phyloP scores from a whole-genome alignment of 1,284 basidiomycete species.

The Ceratobasidium sp. region DNA sequence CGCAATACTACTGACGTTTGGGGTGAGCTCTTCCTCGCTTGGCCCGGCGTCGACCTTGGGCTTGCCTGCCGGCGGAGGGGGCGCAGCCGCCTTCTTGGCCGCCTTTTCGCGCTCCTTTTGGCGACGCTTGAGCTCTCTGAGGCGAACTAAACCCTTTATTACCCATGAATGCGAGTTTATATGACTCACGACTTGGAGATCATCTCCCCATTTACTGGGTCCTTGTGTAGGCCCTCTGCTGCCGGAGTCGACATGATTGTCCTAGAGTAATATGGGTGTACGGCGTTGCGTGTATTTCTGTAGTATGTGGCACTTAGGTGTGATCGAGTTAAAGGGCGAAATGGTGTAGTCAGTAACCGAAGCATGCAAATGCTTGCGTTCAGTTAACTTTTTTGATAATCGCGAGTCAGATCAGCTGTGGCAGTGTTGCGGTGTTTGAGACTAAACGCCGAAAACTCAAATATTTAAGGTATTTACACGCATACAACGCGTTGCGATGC shows the following conservation, averaged over 20 bases:
- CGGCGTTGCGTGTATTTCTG: not conserved
- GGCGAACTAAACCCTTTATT: not conserved
- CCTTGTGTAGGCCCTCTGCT: conserved; percentile 64
- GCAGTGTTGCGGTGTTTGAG: conserved; percentile 29
- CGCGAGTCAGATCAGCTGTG: conserved; percentile 41
- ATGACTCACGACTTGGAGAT: conserved; percentile 88
- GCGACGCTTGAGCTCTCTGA: conserved; percentile 91
- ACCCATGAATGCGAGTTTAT: not conserved
- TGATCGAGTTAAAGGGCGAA: conserved; percentile 22
- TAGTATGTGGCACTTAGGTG: not conserved
- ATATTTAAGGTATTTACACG: conserved; percentile 11
- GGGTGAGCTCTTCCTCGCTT: conserved; percentile 81
- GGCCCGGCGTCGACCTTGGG: conserved; percentile 57
- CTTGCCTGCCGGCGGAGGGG: conserved; percentile 54
- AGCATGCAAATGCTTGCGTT: conserved; percentile 24
- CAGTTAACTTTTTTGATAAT: conserved; percentile 34
- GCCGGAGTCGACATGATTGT: conserved; percentile 33
- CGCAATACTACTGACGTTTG: conserved; percentile 55
- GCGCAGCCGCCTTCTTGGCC: conserved; percentile 72
- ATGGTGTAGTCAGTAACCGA: conserved; percentile 10
- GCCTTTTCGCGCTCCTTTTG: conserved; percentile 88
- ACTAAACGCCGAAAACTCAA: no score
- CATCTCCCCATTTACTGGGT: conserved; percentile 92
- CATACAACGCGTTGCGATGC: conserved; percentile 18
- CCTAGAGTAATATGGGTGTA: conserved; percentile 1